Conservation (phyloP, 2,329 filamentous ascomycete genomes). For the Xylariaceae sp. region DNA sequence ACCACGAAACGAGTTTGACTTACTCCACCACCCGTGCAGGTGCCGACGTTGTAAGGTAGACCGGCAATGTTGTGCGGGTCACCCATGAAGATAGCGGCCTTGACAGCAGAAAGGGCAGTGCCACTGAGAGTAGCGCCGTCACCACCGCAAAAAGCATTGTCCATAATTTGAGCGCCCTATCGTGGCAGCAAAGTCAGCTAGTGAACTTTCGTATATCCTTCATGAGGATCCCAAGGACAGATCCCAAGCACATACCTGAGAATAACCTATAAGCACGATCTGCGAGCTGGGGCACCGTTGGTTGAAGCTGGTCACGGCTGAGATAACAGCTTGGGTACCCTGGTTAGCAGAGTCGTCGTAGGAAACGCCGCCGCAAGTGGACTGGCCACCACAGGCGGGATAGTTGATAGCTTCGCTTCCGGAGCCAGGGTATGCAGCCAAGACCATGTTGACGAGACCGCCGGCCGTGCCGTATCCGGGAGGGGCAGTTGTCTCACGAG, state of each 20-base stretch:
- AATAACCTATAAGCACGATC: constrained; percentile 60
- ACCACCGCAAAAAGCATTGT: constrained; percentile 58
- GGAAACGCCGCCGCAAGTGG: constrained; percentile 49
- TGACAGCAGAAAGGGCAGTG: constrained; percentile 50
- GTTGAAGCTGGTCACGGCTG: constrained; percentile 53
- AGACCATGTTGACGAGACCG: constrained; percentile 25
- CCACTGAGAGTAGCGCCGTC: constrained; percentile 42
- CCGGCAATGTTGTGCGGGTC: constrained; percentile 54
- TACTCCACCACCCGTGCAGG: constrained; percentile 56
- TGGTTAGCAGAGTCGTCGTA: constrained; percentile 54
- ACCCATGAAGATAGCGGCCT: constrained; percentile 60
- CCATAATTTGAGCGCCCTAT: constrained; percentile 59
- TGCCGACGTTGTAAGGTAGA: constrained; percentile 57
- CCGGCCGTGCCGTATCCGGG: constrained; percentile 18
- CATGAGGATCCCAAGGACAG: too few species aligned
- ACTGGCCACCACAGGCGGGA: constrained; percentile 56
- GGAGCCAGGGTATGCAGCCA: constrained; percentile 34
- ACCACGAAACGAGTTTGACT: constrained; percentile 30
- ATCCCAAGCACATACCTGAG: constrained; percentile 39
- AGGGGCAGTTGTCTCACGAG: constrained; percentile 20
- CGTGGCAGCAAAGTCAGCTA: background rate
- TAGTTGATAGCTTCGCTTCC: constrained; percentile 46
- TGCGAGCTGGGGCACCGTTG: constrained; percentile 52
- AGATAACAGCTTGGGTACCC: constrained; percentile 53
- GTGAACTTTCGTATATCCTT: background rate